phyloP scores from a whole-genome alignment of 2,329 filamentous ascomycete species.

The Aspergillus brunneoviolaceus region DNA sequence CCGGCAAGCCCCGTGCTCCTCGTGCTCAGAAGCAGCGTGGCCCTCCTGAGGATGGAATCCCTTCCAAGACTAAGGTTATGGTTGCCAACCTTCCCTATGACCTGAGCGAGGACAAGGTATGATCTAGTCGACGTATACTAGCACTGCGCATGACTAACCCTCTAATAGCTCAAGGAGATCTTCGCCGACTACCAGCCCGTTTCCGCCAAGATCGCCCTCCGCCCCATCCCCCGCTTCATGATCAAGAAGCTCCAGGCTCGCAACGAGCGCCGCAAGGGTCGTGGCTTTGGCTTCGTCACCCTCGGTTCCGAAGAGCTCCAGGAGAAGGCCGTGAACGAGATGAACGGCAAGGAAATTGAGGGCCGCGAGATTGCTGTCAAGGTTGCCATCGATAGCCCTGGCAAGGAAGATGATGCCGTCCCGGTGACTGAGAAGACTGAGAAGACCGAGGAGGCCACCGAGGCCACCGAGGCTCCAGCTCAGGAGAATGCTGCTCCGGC shows the following conservation, averaged over 20 bases:
- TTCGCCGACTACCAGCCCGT: constrained; percentile 89
- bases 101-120: constrained; percentile 92
- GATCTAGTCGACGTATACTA: constrained; percentile 23
- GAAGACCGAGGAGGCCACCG: constrained; percentile 7
- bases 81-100: constrained; percentile 99
- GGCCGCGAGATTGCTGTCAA: constrained; percentile 99
- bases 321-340: constrained; percentile 94
- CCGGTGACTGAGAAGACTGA: constrained; percentile 49
- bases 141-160: constrained; percentile 26
- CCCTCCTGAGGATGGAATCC: constrained; percentile 92
- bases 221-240: constrained; percentile 99
- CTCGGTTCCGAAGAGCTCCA: constrained; percentile 93
- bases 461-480: constrained; percentile 38
- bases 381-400: constrained; percentile 98
- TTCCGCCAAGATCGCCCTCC: constrained; percentile 97
- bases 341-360: constrained; percentile 99
- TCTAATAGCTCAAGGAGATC: constrained; percentile 84
- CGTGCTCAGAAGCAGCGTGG: constrained; percentile 78
- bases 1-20: constrained; percentile 44
- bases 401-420: constrained; percentile 86
- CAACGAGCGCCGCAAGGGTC: constrained; percentile 96
- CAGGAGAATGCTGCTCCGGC: constrained; percentile 43
- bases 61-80: constrained; percentile 99
- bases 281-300: constrained; percentile 97
- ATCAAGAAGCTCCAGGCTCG: constrained; percentile 99